These are phyloP conservation scores for Phytopythium helicoides DNA, from an alignment of 352 stramenopile genomes.

Conservation along the genomic window DNA sequence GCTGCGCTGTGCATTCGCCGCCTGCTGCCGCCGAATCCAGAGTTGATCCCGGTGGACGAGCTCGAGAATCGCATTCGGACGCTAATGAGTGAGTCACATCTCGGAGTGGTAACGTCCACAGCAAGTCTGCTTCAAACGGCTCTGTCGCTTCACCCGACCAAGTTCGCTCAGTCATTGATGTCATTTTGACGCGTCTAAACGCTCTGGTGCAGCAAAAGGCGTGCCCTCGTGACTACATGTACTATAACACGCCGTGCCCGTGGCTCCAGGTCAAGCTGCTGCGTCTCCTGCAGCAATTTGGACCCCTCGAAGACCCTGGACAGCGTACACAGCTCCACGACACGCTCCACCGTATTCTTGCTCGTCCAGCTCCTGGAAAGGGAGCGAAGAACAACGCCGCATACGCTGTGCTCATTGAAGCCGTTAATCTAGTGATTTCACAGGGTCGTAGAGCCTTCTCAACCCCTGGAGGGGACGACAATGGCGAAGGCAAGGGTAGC, in stretches of 20 bases:
- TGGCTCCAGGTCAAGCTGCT: constrained; percentile 95
- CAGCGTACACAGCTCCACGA: constrained; percentile 76
- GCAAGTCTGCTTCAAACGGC: constrained; percentile 91
- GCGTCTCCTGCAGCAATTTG: constrained; percentile 94
- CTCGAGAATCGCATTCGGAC: constrained; percentile 59
- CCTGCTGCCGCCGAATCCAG: constrained; percentile 91
- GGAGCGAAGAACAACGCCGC: constrained; percentile 95
- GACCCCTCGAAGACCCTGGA: constrained; percentile 50
- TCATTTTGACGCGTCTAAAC: constrained; percentile 91
- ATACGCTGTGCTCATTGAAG: constrained; percentile 97
- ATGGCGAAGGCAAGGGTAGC: constrained; percentile 33
- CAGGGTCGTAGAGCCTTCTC: constrained; percentile 62
- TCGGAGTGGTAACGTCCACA: constrained; percentile 93
- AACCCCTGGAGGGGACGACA: constrained; percentile 24
- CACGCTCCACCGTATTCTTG: constrained; percentile 91
- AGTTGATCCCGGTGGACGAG: constrained; percentile 86
- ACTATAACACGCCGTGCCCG: constrained; percentile 95
- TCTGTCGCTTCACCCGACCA: constrained; percentile 83
- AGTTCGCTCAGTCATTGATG: constrained; percentile 93
- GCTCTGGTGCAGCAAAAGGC: constrained; percentile 93
- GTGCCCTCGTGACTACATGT: constrained; percentile 95
- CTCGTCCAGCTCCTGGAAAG: constrained; percentile 77
- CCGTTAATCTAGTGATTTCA: constrained; percentile 96
- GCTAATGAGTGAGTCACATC: constrained; percentile 91
- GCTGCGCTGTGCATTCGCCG: constrained; percentile 93